phyloP scores from a whole-genome alignment of 306 rosid genomes.

The Benincasa hispida region DNA sequence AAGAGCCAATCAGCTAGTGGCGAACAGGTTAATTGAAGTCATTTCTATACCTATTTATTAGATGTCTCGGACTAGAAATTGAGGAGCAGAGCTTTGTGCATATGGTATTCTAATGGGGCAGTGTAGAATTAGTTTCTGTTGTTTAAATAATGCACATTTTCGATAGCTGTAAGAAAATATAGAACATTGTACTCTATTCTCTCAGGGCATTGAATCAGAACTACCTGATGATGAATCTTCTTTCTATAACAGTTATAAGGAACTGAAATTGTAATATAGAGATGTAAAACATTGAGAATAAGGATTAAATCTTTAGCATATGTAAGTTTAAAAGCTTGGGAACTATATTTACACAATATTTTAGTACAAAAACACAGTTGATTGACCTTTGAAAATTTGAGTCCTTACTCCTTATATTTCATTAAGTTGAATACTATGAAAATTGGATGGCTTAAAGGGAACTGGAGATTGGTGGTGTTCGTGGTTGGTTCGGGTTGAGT shows the following conservation, averaged over 20 bases:
- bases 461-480: too few species aligned
- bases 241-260: background rate
- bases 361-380: too few species aligned
- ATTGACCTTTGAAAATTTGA: too few species aligned
- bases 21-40: slow-evolving; percentile 33
- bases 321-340: too few species aligned
- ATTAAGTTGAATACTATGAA: too few species aligned
- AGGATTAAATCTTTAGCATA: background rate
- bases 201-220: background rate
- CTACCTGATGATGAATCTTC: background rate
- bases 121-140: background rate
- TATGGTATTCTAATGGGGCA: background rate
- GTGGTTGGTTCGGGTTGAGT: too few species aligned
- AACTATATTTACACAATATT: too few species aligned
- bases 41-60: background rate
- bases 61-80: background rate
- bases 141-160: background rate
- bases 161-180: background rate
- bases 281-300: background rate
- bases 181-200: background rate
- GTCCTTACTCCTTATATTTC: too few species aligned
- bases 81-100: background rate
- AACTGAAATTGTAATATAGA: background rate
- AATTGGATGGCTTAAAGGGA: too few species aligned
- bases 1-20: slow-evolving; percentile 43